Evolutionary conservation across 352 stramenopile species (phyloP), one percentile per base, ranked within the genome.

Genomic region (Pythium brassicae): DNA sequence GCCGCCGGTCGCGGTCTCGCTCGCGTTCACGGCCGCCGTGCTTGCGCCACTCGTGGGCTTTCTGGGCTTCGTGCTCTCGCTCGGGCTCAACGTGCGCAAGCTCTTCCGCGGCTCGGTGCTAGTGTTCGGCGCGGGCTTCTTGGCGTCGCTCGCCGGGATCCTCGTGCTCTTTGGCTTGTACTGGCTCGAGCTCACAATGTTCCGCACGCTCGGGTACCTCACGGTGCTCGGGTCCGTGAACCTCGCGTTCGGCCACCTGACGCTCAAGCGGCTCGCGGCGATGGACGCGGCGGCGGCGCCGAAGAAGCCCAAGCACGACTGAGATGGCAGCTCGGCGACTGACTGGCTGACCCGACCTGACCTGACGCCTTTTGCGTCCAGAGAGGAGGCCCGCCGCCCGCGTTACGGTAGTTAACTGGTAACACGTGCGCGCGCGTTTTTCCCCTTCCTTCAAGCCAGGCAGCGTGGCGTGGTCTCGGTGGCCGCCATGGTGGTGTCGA

Each of bases 151-250:
- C 27, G 74, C 65, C 6, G 78, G 65, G 17, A 92, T 90, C 57
- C 69, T 95, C 10, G 71, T 60, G 59, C 84, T 96, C 47, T 96
- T 94, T 55, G 84, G 63, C 22, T 63, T 78, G 46, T 95, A 95
- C 78, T 96, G 87, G 87, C 72, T 94, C 47, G 72, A 91, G 67
- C 73, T 96, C 61, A 95, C 84, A 55, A 95, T 96, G 85, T 92
- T 86, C 76, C 72, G 74, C 53, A 92, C 81, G 50, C 63, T 94
- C 50, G 73, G 75, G 27, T 92, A 91, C 66, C 63, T 94, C 40
- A 74, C 65, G 17, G 71, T 87, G 35, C 56, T 94, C 55, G 71
- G 76, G 46, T 66, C 62, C 17, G 71, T 76, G 32, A 81, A 74
- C 59, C 53, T 94, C 23, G 74, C 61, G 62, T 88, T 78, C 40